Conservation (phyloP, 768 basidiomycete genomes). For the Hericium alpestre region DNA sequence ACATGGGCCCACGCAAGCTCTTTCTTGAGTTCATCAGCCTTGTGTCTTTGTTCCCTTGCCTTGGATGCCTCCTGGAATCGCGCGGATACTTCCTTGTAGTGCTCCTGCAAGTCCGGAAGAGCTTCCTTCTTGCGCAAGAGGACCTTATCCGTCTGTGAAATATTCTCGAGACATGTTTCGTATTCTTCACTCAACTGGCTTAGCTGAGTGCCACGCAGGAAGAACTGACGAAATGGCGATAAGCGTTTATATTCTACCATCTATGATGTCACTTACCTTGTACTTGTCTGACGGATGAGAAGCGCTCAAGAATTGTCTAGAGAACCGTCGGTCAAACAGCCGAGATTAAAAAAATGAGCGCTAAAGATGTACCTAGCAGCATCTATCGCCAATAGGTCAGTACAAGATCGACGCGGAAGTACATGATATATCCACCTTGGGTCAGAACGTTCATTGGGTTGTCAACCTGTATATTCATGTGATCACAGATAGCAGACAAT, state of each 20-base stretch:
- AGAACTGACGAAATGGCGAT: slow-evolving; percentile 48
- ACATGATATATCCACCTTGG: slow-evolving; percentile 39
- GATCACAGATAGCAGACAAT: slow-evolving; percentile 78
- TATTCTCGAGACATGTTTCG: slow-evolving; percentile 61
- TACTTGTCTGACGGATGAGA: slow-evolving; percentile 81
- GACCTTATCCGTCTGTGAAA: slow-evolving; percentile 54
- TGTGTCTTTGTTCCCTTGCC: slow-evolving; percentile 59
- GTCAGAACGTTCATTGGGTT: slow-evolving; percentile 93
- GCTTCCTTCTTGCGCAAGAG: slow-evolving; percentile 64
- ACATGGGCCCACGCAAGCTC: slow-evolving; percentile 88
- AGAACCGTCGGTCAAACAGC: slow-evolving; percentile 37
- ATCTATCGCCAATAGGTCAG: slow-evolving; percentile 12
- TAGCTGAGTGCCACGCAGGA: slow-evolving; percentile 88
- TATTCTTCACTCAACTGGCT: slow-evolving; percentile 84
- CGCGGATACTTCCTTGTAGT: slow-evolving; percentile 43
- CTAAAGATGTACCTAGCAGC: slow-evolving; percentile 20
- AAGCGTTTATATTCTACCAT: background rate
- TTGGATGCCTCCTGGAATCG: slow-evolving; percentile 67
- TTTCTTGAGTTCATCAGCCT: slow-evolving; percentile 59
- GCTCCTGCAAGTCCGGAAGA: slow-evolving; percentile 62
- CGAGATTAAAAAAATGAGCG: slow-evolving; percentile 64
- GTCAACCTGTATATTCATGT: slow-evolving; percentile 95
- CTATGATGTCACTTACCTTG: slow-evolving; percentile 38
- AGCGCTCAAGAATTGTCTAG: slow-evolving; percentile 67
- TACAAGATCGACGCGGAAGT: background rate